phyloP scores from a whole-genome alignment of 257 asterid genomes.

The Fraxinus cuspidata region DNA sequence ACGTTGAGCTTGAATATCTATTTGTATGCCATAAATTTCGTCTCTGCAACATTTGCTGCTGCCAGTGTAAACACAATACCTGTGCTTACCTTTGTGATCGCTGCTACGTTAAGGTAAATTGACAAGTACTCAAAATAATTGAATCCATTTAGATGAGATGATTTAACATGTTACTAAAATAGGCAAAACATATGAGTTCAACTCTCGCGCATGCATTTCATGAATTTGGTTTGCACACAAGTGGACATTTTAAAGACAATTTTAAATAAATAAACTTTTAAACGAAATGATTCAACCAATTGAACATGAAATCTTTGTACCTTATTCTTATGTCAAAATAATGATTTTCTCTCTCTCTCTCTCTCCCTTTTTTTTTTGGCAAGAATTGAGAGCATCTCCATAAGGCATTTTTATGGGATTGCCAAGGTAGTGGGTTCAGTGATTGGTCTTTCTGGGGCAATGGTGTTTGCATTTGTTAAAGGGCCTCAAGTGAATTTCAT shows the following conservation, averaged over 20 bases:
- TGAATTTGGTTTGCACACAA: neutral
- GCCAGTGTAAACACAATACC: constrained; percentile 60
- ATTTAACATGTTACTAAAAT: no score
- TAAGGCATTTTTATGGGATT: constrained; percentile 41
- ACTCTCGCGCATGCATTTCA: neutral
- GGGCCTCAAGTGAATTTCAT: constrained; percentile 50
- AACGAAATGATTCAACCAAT: no score
- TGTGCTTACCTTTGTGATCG: constrained; percentile 54
- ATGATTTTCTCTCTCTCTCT: neutral
- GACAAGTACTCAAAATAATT: neutral
- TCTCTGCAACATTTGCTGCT: constrained; percentile 71
- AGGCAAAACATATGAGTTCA: no score
- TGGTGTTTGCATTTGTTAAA: constrained; percentile 63
- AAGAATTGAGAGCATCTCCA: constrained; percentile 56
- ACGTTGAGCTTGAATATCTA: constrained; percentile 59
- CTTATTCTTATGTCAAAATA: neutral
- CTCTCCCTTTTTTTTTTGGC: neutral
- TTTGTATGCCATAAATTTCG: constrained; percentile 48
- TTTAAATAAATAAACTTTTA: no score
- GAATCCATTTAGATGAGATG: neutral
- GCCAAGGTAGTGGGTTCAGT: constrained; percentile 47
- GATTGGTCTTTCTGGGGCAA: constrained; percentile 53
- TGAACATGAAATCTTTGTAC: neutral
- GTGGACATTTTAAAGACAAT: no score
- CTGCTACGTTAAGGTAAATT: constrained; percentile 43